Base-by-base conservation (phyloP, 305 asterid species). In the Solanum hybrid region DNA sequence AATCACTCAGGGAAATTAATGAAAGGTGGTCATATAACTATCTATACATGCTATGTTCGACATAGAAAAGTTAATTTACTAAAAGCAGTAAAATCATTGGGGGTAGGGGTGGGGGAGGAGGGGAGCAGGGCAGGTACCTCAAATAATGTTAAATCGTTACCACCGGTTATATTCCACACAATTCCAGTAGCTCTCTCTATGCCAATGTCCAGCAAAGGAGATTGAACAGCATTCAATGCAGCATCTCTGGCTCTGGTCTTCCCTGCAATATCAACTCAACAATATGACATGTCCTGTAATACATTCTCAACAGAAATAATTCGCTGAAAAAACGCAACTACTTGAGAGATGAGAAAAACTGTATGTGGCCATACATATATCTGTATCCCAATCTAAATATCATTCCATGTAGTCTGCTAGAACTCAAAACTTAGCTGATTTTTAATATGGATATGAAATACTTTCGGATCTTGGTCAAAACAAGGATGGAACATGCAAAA, bases 161-260 rank as follows among this genome's bases (percentile, higher is more conserved):
- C 98, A 85, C 98, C 98, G 51, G 98, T 95, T 91, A 95, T 95
- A 89, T 95, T 95, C 98, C 98, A 95, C 89, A 95, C 98, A 86
- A 95, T 95, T 73, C 98, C 98, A 22, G 98, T 95, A 86, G 98
- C 98, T 90, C 98, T 94, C 92, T 95, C 98, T 89, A 95, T 94
- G 34, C 98, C 98, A 46, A 95, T 94, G 92, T 95, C 98, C 77
- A 95, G 90, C 79, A 95, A 89, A 89, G 98, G 98, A 88, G 97
- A 95, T 82, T 95, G 98, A 92, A 95, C 94, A 90, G 98, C 98
- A 91, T 95, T 95, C 57, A 95, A 90, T 14, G 98, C 98, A 90
- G 98, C 98, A 93, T 95, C 98, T 92, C 97, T 93, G 39, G 98
- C 98, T 90, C 98, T 93, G 87, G 94, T 93, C 90, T 94, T 95